A percentile compares a stretch with the other conserved stretches of the same genome.
Evolutionary conservation across 257 asterid species (phyloP).

Genomic region (Asclepias syriaca): DNA sequence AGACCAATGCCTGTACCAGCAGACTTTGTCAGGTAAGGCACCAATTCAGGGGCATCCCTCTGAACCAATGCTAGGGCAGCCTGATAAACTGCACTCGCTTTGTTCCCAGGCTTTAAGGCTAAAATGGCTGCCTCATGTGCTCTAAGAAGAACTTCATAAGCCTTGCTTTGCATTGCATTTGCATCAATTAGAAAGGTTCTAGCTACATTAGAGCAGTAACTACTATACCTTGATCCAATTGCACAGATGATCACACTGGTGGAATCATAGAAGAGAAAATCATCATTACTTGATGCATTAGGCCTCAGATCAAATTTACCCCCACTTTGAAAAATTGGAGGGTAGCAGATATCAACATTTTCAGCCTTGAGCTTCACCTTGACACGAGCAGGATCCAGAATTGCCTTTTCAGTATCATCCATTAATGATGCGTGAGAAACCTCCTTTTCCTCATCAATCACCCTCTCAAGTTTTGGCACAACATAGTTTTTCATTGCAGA

Average conservation of each 20-base stretch:
- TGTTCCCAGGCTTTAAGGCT: conserved; percentile 58
- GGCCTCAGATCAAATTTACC: conserved; percentile 68
- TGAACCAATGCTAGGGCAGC: conserved; percentile 55
- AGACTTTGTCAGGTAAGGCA: conserved; percentile 56
- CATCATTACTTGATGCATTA: conserved; percentile 63
- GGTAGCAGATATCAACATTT: conserved; percentile 74
- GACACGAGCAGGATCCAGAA: conserved; percentile 55
- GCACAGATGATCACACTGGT: conserved; percentile 67
- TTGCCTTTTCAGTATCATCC: conserved; percentile 78
- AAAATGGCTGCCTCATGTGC: conserved; percentile 68
- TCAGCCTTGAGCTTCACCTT: conserved; percentile 65
- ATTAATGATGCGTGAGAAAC: conserved; percentile 56
- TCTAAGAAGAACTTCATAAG: conserved; percentile 61
- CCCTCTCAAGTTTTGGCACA: conserved; percentile 54
- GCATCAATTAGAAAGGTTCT: conserved; percentile 64
- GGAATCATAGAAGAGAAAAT: conserved; percentile 49
- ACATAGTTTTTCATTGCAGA: conserved; percentile 57
- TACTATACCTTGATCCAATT: conserved; percentile 64
- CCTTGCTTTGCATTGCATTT: conserved; percentile 44
- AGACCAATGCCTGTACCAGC: conserved; percentile 82
- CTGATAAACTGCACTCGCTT: conserved; percentile 40
- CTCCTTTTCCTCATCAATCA: conserved; percentile 70
- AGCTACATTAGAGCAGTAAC: conserved; percentile 69
- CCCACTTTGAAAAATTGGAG: conserved; percentile 82
- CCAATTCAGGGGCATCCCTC: conserved; percentile 59